phyloP scores from a whole-genome alignment of 306 rosid species.

The Adenanthera pavonina region DNA sequence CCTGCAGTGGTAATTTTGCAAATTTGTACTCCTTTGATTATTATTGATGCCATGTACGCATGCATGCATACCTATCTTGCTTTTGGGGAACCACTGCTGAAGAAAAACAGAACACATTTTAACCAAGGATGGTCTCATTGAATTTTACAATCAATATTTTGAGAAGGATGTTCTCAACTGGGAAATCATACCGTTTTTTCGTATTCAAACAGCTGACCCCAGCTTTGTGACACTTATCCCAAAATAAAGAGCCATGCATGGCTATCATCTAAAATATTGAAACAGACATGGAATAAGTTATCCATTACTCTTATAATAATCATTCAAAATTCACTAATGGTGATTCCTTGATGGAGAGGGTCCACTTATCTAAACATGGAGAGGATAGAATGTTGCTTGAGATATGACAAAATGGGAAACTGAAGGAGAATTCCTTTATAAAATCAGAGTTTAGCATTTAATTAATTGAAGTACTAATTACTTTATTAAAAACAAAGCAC shows the following conservation, averaged over 20 bases:
- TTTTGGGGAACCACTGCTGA: neutral
- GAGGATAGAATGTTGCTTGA: neutral
- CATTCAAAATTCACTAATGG: neutral
- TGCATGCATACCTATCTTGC: conserved; percentile 4
- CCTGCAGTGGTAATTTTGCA: conserved; percentile 72
- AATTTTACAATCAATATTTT: neutral
- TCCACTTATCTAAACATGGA: neutral
- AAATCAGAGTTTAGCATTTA: neutral
- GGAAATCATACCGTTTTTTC: neutral
- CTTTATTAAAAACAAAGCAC: neutral
- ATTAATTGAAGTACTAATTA: neutral
- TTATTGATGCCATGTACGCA: neutral
- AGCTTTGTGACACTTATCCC: neutral
- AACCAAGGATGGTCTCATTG: neutral
- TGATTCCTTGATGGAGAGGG: neutral
- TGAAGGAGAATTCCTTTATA: neutral
- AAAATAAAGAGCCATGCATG: neutral
- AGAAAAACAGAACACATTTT: neutral
- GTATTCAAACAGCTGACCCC: neutral
- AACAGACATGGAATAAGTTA: neutral
- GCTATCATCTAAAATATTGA: neutral
- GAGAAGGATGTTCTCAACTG: neutral
- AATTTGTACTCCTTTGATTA: conserved; percentile 2
- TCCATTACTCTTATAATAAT: neutral
- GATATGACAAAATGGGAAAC: neutral